Evolutionary conservation across 345 rosid species (phyloP).

Genomic region (Ceriops tagal): DNA sequence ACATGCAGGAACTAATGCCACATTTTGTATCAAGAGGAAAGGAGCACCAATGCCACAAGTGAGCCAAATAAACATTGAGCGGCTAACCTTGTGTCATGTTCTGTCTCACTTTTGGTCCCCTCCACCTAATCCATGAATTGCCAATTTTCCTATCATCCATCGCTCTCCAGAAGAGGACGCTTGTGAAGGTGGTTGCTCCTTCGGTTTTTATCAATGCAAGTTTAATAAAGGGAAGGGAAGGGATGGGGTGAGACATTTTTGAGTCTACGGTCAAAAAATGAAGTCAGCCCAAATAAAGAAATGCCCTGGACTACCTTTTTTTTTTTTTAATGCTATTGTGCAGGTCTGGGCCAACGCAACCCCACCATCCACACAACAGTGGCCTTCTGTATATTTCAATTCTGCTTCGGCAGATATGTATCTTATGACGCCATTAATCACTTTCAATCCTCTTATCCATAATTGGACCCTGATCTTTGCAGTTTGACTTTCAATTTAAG

Average conservation of each 20-base stretch:
- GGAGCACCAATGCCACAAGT: not conserved
- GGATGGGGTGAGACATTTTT: not conserved
- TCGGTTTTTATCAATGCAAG: not conserved
- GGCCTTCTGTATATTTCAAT: too few species aligned
- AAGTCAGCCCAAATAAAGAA: constrained; percentile 3
- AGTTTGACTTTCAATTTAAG: too few species aligned
- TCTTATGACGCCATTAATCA: too few species aligned
- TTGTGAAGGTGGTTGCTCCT: constrained; percentile 1
- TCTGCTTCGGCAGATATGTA: too few species aligned
- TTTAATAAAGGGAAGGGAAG: not conserved
- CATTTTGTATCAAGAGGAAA: too few species aligned
- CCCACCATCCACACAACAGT: too few species aligned
- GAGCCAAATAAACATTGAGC: not conserved
- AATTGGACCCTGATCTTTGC: too few species aligned
- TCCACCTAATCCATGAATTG: not conserved
- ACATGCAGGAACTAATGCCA: too few species aligned
- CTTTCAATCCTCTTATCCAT: too few species aligned
- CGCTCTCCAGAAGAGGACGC: constrained; percentile 3
- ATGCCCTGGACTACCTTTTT: not conserved
- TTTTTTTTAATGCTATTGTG: not conserved
- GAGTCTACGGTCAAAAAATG: not conserved
- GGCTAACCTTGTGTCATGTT: not conserved
- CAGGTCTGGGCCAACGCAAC: not conserved
- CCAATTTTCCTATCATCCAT: not conserved
- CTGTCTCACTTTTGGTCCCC: not conserved